Percentiles rank a stretch among this genome's conserved stretches.
phyloP scores from a whole-genome alignment of 345 rosid species.

The Limnanthes douglasii region DNA sequence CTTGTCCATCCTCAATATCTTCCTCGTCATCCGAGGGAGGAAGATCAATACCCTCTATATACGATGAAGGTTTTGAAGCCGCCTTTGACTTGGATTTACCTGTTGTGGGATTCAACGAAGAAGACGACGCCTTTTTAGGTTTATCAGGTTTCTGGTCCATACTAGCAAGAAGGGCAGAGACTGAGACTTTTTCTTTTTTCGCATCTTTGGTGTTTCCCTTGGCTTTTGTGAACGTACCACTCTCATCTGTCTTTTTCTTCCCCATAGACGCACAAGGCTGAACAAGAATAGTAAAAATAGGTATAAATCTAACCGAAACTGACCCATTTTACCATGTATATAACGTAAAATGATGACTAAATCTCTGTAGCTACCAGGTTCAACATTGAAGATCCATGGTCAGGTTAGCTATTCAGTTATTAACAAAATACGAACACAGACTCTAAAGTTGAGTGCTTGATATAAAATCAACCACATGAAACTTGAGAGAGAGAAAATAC shows the following conservation, averaged over 20 bases:
- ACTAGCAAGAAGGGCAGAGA: slow-evolving; percentile 68
- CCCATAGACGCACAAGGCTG: no score
- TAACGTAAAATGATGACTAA: no score
- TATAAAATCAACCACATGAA: no score
- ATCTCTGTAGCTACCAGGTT: no score
- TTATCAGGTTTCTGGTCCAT: slow-evolving; percentile 78
- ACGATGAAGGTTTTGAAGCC: slow-evolving; percentile 34
- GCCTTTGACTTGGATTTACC: slow-evolving; percentile 36
- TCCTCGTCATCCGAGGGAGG: slow-evolving; percentile 89
- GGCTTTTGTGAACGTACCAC: slow-evolving; percentile 23
- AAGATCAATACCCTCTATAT: slow-evolving; percentile 74
- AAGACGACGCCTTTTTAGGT: slow-evolving; percentile 52
- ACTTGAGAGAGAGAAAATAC: no score
- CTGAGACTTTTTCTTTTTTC: slow-evolving; percentile 50
- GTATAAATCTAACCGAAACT: no score
- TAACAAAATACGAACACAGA: no score
- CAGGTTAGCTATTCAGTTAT: no score
- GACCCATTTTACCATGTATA: no score
- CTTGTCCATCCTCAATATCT: slow-evolving; percentile 30
- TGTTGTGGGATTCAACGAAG: slow-evolving; percentile 11
- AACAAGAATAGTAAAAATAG: no score
- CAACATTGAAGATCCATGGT: no score
- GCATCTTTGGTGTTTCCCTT: slow-evolving; percentile 41
- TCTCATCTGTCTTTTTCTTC: slow-evolving; percentile 54
- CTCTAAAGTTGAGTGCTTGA: no score